Conservation (phyloP, 805 yeast species). For the Priceomyces medius region DNA sequence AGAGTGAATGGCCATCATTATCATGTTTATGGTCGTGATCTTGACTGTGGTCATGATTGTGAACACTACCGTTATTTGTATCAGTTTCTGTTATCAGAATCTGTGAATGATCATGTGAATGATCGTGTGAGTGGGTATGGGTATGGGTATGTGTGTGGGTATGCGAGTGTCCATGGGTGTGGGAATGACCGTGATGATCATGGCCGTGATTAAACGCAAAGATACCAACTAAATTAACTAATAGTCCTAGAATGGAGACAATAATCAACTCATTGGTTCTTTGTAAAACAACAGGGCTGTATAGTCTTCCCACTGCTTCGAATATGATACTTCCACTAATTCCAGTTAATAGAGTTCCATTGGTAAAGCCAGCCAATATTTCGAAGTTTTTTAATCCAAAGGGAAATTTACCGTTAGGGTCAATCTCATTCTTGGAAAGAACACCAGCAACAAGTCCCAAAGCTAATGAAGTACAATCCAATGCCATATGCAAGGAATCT, state of each 20-base stretch:
- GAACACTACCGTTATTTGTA: constrained; percentile 17
- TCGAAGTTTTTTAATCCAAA: constrained; percentile 82
- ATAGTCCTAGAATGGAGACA: constrained; percentile 79
- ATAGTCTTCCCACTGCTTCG: constrained; percentile 81
- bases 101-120: constrained; percentile 17
- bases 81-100: too few relatives aligned
- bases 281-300: constrained; percentile 72
- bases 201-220: constrained; percentile 92
- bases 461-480: constrained; percentile 88
- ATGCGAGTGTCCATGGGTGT: constrained; percentile 43
- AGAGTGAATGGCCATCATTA: constrained; percentile 7
- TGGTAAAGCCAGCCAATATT: constrained; percentile 92
- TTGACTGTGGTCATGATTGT: constrained; percentile 9
- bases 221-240: constrained; percentile 89
- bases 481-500: constrained; percentile 94
- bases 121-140: constrained; percentile 23
- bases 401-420: constrained; percentile 70
- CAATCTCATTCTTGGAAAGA: constrained; percentile 37
- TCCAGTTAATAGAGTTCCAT: constrained; percentile 84
- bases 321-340: constrained; percentile 85
- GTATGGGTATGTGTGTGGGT: constrained; percentile 12
- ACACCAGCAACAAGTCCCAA: constrained; percentile 87
- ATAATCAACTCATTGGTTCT: constrained; percentile 81
- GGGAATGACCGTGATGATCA: constrained; percentile 36
- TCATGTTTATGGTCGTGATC: background rate